Evolutionary conservation across 2,329 filamentous ascomycete genomes (phyloP).

Genomic region (Cladosporium oxysporum): DNA sequence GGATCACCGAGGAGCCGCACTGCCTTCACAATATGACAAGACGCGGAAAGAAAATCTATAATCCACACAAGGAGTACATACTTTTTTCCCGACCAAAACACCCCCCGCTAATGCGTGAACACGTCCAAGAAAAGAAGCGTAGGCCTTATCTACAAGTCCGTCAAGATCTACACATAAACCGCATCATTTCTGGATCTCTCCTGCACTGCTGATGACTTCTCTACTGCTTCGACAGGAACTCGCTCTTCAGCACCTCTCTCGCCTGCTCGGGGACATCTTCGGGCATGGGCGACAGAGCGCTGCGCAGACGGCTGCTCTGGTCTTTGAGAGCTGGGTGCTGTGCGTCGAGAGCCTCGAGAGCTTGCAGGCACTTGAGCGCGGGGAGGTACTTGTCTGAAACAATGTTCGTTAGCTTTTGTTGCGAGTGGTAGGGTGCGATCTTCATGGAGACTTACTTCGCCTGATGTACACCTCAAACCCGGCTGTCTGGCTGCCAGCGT

Average conservation of each 20-base stretch:
- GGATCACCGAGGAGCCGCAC: background rate
- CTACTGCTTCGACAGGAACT: constrained; percentile 20
- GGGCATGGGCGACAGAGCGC: constrained; percentile 13
- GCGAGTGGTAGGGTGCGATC: background rate
- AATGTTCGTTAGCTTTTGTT: constrained; percentile 19
- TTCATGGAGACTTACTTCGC: constrained; percentile 63
- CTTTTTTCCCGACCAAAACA: background rate
- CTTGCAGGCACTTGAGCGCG: constrained; percentile 80
- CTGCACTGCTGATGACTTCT: background rate
- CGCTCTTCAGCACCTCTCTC: constrained; percentile 15
- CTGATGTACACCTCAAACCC: constrained; percentile 90
- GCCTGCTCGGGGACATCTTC: constrained; percentile 15
- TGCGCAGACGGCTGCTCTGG: constrained; percentile 12
- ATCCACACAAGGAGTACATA: constrained; percentile 6
- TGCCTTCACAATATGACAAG: background rate
- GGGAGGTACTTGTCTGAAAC: constrained; percentile 74
- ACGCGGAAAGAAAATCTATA: background rate
- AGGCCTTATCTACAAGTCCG: constrained; percentile 3
- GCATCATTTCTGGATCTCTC: background rate
- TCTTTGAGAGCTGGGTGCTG: constrained; percentile 18
- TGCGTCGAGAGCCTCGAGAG: constrained; percentile 68
- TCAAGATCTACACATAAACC: constrained; percentile 3
- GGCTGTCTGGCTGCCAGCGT: constrained; percentile 76
- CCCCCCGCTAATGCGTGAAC: constrained; percentile 2
- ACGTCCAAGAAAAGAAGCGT: constrained; percentile 1